Base-by-base conservation (phyloP, 352 stramenopile species). In the Phytophthora lateralis region DNA sequence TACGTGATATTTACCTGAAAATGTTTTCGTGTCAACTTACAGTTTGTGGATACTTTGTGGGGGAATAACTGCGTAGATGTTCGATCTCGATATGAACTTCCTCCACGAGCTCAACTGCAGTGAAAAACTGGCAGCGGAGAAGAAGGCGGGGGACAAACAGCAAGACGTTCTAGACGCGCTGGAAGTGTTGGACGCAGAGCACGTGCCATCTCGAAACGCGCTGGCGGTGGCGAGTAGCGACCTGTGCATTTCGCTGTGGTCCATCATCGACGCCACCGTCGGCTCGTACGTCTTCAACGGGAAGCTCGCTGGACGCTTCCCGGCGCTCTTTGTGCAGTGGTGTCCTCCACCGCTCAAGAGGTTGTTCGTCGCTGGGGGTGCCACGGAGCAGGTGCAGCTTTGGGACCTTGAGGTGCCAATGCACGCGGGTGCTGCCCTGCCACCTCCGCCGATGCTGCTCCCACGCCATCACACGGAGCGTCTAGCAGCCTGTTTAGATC, bases 271-370 rank as follows among this genome's bases (percentile, higher is more conserved):
- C 53, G 69, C 69, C 7, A 70, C 66, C 7, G 76, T 75, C 1
- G 78, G 82, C 15, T 79, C 79, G 5, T 91, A 91, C 17, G 78
- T 91, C 7, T 82, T 81, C 34, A 75, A 80, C 4, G 73, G 77
- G 41, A 85, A 88, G 38, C 80, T 94, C 20, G 55, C 76, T 7
- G 77, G 71, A 6, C 71, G 78, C 2, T 77, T 76, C 29, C 79
- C 85, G 3, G 75, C 83, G 20, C 69, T 72, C 3, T 66, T 76
- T 5, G 50, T 91, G 17, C 82, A 81, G 29, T 93, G 82, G 85
- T 87, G 75, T 61, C 54, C 65, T 18, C 34, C 54, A 6, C 63
- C 67, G 6, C 69, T 84, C 29, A 80, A 88, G 47, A 50, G 70
- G 21, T 66, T 91, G 27, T 62, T 88, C 34, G 69, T 79, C 15